These are phyloP conservation scores for Syncephalis fuscata DNA, from an alignment of 371 early-diverging fungal species.

Conservation along the genomic window DNA sequence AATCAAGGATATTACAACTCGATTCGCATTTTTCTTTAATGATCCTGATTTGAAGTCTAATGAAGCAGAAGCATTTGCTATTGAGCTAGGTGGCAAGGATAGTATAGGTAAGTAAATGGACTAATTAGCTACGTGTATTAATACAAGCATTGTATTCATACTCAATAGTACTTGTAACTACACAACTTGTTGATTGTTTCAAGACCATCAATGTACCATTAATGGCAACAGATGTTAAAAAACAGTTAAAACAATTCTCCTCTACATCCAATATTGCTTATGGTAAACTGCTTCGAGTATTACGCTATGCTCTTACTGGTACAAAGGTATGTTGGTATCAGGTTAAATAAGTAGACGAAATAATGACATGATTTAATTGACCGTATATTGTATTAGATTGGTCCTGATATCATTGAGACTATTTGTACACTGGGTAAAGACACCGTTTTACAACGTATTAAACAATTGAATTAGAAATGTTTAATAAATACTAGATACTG, in stretches of 20 bases:
- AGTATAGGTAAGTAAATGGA: constrained; percentile 3
- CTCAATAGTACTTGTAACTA: constrained; percentile 4
- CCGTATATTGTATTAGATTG: constrained; percentile 15
- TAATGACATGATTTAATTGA: background rate
- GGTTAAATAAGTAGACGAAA: background rate
- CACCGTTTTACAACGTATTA: constrained; percentile 16
- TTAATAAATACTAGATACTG: too few relatives aligned
- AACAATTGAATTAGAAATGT: background rate
- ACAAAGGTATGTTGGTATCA: background rate
- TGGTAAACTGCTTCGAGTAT: background rate
- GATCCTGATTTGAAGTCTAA: constrained; percentile 26
- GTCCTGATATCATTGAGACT: constrained; percentile 39
- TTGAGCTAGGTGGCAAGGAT: constrained; percentile 18
- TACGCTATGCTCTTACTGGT: background rate
- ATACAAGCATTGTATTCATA: background rate
- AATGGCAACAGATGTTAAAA: constrained; percentile 18
- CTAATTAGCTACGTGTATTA: constrained; percentile 13
- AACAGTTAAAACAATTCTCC: background rate
- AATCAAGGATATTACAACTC: constrained; percentile 29
- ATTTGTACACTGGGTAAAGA: constrained; percentile 27
- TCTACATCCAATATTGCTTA: background rate
- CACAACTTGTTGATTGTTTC: constrained; percentile 12
- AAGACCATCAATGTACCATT: constrained; percentile 6
- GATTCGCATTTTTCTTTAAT: constrained; percentile 37
- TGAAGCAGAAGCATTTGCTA: constrained; percentile 23